Conservation (phyloP, 1,139 yeast species). For the Hanseniaspora uvarum region DNA sequence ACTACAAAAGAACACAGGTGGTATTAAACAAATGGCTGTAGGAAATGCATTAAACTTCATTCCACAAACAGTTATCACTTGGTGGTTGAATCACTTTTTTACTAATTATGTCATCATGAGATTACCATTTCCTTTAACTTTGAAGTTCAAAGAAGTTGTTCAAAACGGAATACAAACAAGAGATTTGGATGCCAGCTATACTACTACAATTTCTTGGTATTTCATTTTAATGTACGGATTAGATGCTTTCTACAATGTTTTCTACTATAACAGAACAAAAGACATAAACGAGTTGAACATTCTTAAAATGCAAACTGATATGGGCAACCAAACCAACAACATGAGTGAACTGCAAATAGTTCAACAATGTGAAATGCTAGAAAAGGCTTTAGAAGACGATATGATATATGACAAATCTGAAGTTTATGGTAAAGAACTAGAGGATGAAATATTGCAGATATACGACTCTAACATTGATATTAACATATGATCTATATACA, state of each 20-base stretch:
- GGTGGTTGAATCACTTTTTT: slow-evolving; percentile 90
- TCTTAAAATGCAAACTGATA: slow-evolving; percentile 11
- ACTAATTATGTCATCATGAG: slow-evolving; percentile 83
- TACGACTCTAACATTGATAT: slow-evolving; percentile 42
- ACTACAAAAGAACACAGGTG: slow-evolving; percentile 40
- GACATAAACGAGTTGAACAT: slow-evolving; percentile 9
- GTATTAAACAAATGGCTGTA: slow-evolving; percentile 70
- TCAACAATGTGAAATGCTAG: slow-evolving; percentile 13
- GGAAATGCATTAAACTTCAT: slow-evolving; percentile 72
- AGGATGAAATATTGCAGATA: slow-evolving; percentile 30
- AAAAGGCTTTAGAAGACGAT: slow-evolving; percentile 6
- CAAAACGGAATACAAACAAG: slow-evolving; percentile 80
- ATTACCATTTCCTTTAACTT: slow-evolving; percentile 73
- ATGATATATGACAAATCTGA: neutral
- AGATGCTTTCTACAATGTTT: slow-evolving; percentile 62
- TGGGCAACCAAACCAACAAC: slow-evolving; percentile 23
- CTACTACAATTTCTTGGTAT: slow-evolving; percentile 96
- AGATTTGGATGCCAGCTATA: slow-evolving; percentile 84
- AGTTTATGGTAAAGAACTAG: slow-evolving; percentile 17
- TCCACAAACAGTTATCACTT: slow-evolving; percentile 90
- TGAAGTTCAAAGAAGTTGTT: slow-evolving; percentile 81
- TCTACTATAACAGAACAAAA: slow-evolving; percentile 4
- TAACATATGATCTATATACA: neutral
- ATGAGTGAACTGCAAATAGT: slow-evolving; percentile 20
- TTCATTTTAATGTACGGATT: slow-evolving; percentile 81